phyloP scores from a whole-genome alignment of 495 filamentous ascomycete species.

The Penicillium odoratum region DNA sequence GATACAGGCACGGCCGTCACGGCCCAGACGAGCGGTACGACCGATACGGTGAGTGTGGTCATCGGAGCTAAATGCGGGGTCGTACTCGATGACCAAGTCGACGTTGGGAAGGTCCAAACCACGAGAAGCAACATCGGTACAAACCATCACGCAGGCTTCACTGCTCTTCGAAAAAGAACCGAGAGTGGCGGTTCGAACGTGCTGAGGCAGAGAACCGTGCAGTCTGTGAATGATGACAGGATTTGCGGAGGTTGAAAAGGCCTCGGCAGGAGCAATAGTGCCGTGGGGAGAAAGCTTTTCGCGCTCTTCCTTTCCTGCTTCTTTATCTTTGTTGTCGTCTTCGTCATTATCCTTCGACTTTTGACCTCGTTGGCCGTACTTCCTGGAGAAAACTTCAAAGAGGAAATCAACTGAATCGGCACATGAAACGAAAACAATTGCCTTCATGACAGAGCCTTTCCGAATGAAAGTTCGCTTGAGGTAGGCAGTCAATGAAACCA shows the following conservation, averaged over 20 bases:
- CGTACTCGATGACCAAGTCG: conserved; percentile 91
- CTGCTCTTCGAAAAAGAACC: conserved; percentile 62
- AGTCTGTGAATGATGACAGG: conserved; percentile 76
- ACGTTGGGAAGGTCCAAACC: conserved; percentile 93
- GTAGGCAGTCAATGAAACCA: conserved; percentile 81
- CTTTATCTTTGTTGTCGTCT: conserved; percentile 21
- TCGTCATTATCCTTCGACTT: conserved; percentile 26
- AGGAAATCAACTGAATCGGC: conserved; percentile 97
- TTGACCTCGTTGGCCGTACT: conserved; percentile 32
- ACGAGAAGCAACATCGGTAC: conserved; percentile 92
- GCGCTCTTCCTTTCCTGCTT: conserved; percentile 24
- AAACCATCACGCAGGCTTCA: conserved; percentile 76
- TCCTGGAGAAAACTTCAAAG: conserved; percentile 77
- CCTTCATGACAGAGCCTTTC: conserved; percentile 86
- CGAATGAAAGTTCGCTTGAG: conserved; percentile 84
- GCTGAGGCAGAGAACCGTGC: conserved; percentile 90
- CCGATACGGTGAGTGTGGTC: conserved; percentile 95
- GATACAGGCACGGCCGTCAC: conserved; percentile 79
- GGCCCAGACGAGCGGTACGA: conserved; percentile 89
- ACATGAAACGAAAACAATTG: conserved; percentile 94
- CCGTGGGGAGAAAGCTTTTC: conserved; percentile 36
- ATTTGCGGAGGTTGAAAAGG: conserved; percentile 52
- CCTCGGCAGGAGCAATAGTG: conserved; percentile 51
- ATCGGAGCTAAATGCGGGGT: conserved; percentile 84
- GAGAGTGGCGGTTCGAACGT: conserved; percentile 74